Conservation (phyloP, 164 flowering plant species). For the Macadamia integrifolia region DNA sequence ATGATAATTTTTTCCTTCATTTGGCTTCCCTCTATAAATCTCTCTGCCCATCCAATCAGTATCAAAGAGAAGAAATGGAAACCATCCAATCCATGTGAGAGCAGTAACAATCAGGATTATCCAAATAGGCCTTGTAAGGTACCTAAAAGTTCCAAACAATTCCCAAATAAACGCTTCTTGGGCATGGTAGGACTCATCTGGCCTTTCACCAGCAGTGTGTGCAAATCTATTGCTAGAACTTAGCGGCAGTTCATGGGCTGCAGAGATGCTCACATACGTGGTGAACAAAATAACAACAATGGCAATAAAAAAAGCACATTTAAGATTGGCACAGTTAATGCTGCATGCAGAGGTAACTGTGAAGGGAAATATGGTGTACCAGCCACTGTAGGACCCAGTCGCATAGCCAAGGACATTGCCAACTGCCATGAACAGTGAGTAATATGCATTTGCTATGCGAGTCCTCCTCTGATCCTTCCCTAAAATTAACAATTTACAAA, state of each 20-base stretch:
- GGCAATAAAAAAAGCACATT: conserved; percentile 79
- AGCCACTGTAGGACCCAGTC: conserved; percentile 79
- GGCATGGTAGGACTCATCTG: conserved; percentile 31
- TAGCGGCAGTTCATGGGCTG: conserved; percentile 65
- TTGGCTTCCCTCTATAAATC: conserved; percentile 80
- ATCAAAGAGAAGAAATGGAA: conserved; percentile 93
- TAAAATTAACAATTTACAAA: conserved; percentile 22
- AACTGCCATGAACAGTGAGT: conserved; percentile 91
- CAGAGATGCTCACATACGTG: conserved; percentile 57
- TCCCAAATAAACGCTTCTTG: conserved; percentile 90
- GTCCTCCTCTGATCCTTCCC: conserved; percentile 85
- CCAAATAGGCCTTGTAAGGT: conserved; percentile 66
- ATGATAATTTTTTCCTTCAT: conserved; percentile 58
- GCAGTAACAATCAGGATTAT: conserved; percentile 62
- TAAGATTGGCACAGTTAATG: conserved; percentile 81
- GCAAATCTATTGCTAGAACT: conserved; percentile 20
- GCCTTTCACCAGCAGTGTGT: conserved; percentile 23
- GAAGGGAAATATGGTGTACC: conserved; percentile 73
- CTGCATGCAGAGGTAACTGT: conserved; percentile 61
- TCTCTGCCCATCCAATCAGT: conserved; percentile 99
- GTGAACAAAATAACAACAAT: conserved; percentile 57
- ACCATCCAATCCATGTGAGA: conserved; percentile 93
- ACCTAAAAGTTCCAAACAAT: conserved; percentile 65
- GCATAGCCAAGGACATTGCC: conserved; percentile 94
- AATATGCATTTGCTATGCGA: conserved; percentile 91